Percentiles rank a stretch among this genome's conserved stretches.
Conservation (phyloP, 116 monocot genomes). For the Zostera marina region DNA sequence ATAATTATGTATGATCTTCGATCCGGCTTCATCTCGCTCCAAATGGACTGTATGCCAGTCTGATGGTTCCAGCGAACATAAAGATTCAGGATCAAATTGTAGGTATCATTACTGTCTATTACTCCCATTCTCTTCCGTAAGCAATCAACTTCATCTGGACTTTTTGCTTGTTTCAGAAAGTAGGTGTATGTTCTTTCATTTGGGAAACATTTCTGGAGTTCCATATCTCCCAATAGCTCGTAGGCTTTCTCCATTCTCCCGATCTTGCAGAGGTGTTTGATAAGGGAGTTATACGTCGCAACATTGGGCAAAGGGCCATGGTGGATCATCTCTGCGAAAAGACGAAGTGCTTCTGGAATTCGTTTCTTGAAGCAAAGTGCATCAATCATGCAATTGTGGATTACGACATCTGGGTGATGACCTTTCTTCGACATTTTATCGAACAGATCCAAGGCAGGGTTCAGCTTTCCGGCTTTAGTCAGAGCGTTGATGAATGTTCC, state of each 20-base stretch:
- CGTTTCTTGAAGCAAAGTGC: conserved; percentile 71
- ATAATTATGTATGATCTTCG: conserved; percentile 60
- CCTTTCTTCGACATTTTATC: conserved; percentile 56
- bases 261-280: conserved; percentile 69
- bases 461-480: conserved; percentile 56
- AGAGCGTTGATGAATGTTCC: conserved; percentile 62
- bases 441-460: conserved; percentile 46
- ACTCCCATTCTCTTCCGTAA: conserved; percentile 40
- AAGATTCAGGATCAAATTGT: conserved; percentile 53
- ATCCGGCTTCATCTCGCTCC: conserved; percentile 79
- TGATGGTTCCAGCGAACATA: conserved; percentile 44
- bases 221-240: conserved; percentile 63
- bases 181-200: conserved; percentile 54
- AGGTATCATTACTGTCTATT: conserved; percentile 33
- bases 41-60: conserved; percentile 21
- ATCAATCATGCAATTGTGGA: conserved; percentile 76
- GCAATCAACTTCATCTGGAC: conserved; percentile 31
- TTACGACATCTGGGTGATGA: conserved; percentile 42
- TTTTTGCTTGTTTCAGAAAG: conserved; percentile 39
- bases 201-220: conserved; percentile 31
- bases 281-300: conserved; percentile 68
- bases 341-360: conserved; percentile 62
- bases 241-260: conserved; percentile 59
- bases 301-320: conserved; percentile 45
- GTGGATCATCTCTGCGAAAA: conserved; percentile 63